phyloP scores from a whole-genome alignment of 306 rosid species.

The Medicago lupulina region DNA sequence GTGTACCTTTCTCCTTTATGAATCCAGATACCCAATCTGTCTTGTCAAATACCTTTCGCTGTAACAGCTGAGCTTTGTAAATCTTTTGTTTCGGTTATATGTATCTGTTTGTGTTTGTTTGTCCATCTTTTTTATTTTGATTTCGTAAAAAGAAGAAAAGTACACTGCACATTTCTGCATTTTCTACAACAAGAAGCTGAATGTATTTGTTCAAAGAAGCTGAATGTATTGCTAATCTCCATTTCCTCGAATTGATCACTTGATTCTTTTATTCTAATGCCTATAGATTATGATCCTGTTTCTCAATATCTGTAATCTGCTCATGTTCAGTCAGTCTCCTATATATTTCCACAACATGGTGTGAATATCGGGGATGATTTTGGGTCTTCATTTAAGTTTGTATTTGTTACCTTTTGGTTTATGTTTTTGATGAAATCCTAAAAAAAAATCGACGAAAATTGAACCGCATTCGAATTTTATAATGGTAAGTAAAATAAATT shows the following conservation, averaged over 20 bases:
- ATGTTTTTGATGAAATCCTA: no score
- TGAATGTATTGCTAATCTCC: constrained; percentile 42
- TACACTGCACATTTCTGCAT: constrained; percentile 32
- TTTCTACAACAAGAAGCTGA: constrained; percentile 39
- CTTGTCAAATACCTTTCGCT: constrained; percentile 44
- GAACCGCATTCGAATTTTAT: no score
- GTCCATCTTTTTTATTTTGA: constrained; percentile 29
- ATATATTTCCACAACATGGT: constrained; percentile 19
- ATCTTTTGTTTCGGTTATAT: constrained; percentile 52
- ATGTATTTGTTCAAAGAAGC: constrained; percentile 47
- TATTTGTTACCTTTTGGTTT: no score
- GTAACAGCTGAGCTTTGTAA: constrained; percentile 60
- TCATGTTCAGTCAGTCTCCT: constrained; percentile 32
- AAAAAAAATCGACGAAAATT: no score
- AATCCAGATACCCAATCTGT: constrained; percentile 46
- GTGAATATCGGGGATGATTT: no score
- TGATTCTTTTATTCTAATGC: constrained; percentile 31
- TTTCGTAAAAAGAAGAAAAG: constrained; percentile 14
- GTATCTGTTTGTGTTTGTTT: constrained; percentile 46
- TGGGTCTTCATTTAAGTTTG: no score
- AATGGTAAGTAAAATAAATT: no score
- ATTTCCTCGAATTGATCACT: constrained; percentile 36
- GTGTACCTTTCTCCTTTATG: constrained; percentile 41
- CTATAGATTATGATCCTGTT: constrained; percentile 40
- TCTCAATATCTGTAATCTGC: constrained; percentile 20